Conservation (phyloP, 2,329 filamentous ascomycete genomes). For the Mycosphaerella sp. region DNA sequence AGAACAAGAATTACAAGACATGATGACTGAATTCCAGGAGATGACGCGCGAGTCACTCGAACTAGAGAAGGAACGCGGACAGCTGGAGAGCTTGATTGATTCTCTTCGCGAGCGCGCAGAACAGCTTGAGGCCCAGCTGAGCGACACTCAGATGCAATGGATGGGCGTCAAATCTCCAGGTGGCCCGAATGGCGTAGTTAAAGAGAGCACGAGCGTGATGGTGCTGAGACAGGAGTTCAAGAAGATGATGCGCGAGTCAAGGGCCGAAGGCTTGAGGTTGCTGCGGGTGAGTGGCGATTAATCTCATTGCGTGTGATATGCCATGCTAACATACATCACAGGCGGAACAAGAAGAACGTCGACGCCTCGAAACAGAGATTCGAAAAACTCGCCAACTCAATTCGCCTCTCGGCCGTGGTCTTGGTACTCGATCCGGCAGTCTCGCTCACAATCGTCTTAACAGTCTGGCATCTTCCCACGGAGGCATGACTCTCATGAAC, state of each 20-base stretch:
- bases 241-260: constrained; percentile 72
- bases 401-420: constrained; percentile 18
- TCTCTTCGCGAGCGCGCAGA: constrained; percentile 59
- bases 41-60: constrained; percentile 65
- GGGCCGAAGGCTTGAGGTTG: constrained; percentile 58
- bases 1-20: constrained; percentile 60
- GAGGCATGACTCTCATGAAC: constrained; percentile 2
- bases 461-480: constrained; percentile 10
- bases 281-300: constrained; percentile 52
- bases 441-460: constrained; percentile 12
- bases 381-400: constrained; percentile 46
- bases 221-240: constrained; percentile 69
- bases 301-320: constrained; percentile 2
- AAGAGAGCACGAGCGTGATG: constrained; percentile 59
- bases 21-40: constrained; percentile 62
- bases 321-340: constrained; percentile 35
- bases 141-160: constrained; percentile 62
- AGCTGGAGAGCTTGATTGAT: constrained; percentile 59
- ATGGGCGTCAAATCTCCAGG: constrained; percentile 55
- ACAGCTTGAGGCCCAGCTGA: constrained; percentile 56
- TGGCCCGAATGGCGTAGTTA: constrained; percentile 25
- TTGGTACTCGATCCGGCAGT: constrained; percentile 8
- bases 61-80: constrained; percentile 64
- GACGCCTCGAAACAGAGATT: constrained; percentile 59
- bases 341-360: constrained; percentile 66